Conservation (phyloP, 441 rosid species). For the Populus tomentosa region DNA sequence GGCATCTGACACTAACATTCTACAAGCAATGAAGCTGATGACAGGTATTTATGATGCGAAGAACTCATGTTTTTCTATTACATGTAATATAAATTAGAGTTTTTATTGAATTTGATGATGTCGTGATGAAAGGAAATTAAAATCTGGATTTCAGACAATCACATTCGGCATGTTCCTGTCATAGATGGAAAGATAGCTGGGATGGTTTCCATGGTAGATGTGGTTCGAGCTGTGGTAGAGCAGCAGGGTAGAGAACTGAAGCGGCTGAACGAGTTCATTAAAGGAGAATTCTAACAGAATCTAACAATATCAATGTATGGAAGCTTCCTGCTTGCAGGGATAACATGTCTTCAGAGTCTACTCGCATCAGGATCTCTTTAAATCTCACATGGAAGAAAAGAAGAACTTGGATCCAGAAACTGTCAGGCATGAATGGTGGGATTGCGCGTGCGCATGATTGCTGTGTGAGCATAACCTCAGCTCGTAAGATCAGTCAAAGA, state of each 20-base stretch:
- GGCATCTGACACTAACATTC: slow-evolving; percentile 62
- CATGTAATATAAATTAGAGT: not conserved
- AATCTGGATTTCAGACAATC: slow-evolving; percentile 41
- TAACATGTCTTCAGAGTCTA: not conserved
- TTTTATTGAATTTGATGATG: not conserved
- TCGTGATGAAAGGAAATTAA: not conserved
- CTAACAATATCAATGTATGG: not conserved
- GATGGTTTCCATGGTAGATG: slow-evolving; percentile 75
- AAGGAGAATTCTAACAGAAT: slow-evolving; percentile 58
- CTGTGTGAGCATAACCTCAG: not conserved
- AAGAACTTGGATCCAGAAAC: not conserved
- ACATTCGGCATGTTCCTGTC: slow-evolving; percentile 76
- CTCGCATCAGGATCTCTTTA: not conserved
- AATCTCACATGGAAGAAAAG: not conserved
- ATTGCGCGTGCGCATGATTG: not conserved
- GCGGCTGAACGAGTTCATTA: slow-evolving; percentile 60
- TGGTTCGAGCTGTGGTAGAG: slow-evolving; percentile 67
- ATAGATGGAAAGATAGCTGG: slow-evolving; percentile 77
- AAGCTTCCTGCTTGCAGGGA: not conserved
- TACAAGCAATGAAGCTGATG: slow-evolving; percentile 87
- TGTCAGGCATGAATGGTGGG: no score
- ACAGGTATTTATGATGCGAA: slow-evolving; percentile 45
- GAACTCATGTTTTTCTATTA: not conserved
- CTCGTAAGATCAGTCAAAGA: not conserved
- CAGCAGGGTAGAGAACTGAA: slow-evolving; percentile 72